Evolutionary conservation across 345 rosid genomes (phyloP), one percentile per base, ranked within the genome.

Genomic region (Mallotus nudiflorus): DNA sequence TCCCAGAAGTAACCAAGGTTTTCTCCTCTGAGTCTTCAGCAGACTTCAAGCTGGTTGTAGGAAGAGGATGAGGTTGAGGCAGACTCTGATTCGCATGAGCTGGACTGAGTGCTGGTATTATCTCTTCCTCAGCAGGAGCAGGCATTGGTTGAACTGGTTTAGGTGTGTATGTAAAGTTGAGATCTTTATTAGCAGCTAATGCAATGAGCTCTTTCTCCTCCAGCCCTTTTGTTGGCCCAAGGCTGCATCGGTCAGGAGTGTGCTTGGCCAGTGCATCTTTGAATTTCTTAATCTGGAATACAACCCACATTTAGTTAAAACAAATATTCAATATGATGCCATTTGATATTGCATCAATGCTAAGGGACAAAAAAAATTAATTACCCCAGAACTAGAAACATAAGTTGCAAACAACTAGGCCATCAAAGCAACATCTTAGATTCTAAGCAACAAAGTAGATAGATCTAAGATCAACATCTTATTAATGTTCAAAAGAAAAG

Each of bases 131-230:
- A 0, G 74, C 82, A 18, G 81, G 71, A 33, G 24, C 70, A 55
- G 82, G n/a, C n/a, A n/a, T 37, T 60, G 81, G 77, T 50, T 82
- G 66, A 66, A 27, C 78, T 25, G 81, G 79, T 74, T 81, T 87
- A 10, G 87, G 87, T 24, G 82, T 80, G 86, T 82, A 85, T 59
- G 71, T 85, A 79, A 95, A 95, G 85, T 82, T 80, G 8, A 95
- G 89, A 35, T 90, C 97, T 80, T 73, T 92, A 80, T 95, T 92
- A 20, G 96, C 89, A 56, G 97, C 84, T 71, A 95, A 84, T 2
- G 96, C 99, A 66, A 84, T 62, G 1, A 95, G 96, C 82, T 95
- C 99, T 80, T 87, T 89, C 75, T 92, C 96, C 77, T 95, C 97
- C 58, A 95, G 80, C 33, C 99, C 99, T 78, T 88, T 89, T 16